Evolutionary conservation across 495 filamentous ascomycete genomes (phyloP).

Genomic region (Hypoxylon fuscum): DNA sequence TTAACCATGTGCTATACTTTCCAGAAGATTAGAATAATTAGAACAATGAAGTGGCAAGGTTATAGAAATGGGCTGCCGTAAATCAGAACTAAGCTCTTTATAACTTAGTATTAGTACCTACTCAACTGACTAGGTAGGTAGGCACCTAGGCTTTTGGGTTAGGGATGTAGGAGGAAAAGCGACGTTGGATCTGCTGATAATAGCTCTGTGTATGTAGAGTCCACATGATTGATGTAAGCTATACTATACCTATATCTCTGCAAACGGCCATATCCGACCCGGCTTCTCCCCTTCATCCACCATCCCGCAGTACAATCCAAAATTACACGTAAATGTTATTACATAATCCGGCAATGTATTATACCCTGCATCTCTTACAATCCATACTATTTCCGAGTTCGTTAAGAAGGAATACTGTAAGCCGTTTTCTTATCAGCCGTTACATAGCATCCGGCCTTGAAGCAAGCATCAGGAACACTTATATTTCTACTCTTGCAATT

Average conservation of each 20-base stretch:
- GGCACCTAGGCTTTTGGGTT: too few species aligned
- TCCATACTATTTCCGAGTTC: not conserved
- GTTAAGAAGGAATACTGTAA: not conserved
- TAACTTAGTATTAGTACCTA: too few species aligned
- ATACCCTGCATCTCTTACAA: not conserved
- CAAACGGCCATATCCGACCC: constrained; percentile 15
- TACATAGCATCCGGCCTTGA: too few species aligned
- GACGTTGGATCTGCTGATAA: constrained; percentile 16
- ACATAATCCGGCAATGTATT: constrained; percentile 22
- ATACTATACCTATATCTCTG: constrained; percentile 6
- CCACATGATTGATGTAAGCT: constrained; percentile 22
- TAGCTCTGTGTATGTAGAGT: constrained; percentile 4
- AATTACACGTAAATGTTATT: constrained; percentile 29
- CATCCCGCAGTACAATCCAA: constrained; percentile 18
- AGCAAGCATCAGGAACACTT: too few species aligned
- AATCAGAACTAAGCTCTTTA: too few species aligned
- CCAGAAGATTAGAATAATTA: too few species aligned
- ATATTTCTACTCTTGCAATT: too few species aligned
- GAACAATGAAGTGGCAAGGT: too few species aligned
- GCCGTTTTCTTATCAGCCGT: too few species aligned
- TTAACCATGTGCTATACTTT: too few species aligned
- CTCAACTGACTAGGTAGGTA: too few species aligned
- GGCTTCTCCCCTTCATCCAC: constrained; percentile 24
- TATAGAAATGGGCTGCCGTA: too few species aligned
- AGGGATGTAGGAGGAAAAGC: constrained; percentile 11